phyloP scores from a whole-genome alignment of 768 basidiomycete genomes.

The Agrocybe pediades region DNA sequence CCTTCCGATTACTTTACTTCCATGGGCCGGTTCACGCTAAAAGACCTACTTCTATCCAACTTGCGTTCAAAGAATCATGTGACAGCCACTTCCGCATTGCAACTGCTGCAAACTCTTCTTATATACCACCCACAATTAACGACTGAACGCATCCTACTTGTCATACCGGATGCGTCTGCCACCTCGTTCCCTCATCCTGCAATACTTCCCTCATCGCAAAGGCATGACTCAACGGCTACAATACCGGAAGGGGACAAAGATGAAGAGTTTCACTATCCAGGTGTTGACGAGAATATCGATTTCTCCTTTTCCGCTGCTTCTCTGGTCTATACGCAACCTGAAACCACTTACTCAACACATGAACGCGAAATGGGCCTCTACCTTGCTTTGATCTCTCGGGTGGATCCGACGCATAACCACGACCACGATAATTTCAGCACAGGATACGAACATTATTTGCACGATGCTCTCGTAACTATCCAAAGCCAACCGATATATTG shows the following conservation, averaged over 20 bases:
- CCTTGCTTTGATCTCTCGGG: conserved; percentile 72
- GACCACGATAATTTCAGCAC: conserved; percentile 81
- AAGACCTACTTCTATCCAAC: conserved; percentile 84
- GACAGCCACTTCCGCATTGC: conserved; percentile 75
- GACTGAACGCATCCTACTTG: conserved; percentile 68
- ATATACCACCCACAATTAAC: conserved; percentile 65
- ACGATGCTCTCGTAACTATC: conserved; percentile 70
- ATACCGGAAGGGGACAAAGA: conserved; percentile 54
- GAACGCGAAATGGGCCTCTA: conserved; percentile 86
- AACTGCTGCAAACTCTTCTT: conserved; percentile 78
- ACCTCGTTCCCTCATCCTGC: conserved; percentile 73
- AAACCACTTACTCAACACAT: conserved; percentile 77
- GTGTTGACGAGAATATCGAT: conserved; percentile 27
- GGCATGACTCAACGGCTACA: conserved; percentile 12
- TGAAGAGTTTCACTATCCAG: conserved; percentile 46
- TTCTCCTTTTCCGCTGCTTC: conserved; percentile 15
- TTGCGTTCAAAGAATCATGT: conserved; percentile 66
- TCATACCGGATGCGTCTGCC: conserved; percentile 68
- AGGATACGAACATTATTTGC: conserved; percentile 81
- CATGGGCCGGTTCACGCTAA: conserved; percentile 87
- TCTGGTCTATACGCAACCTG: conserved; percentile 59
- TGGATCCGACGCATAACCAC: conserved; percentile 68
- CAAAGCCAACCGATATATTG: conserved; percentile 65
- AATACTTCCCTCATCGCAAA: conserved; percentile 25
- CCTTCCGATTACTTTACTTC: conserved; percentile 85